Evolutionary conservation across 1,284 basidiomycete genomes (phyloP), one percentile per base, ranked within the genome.

Genomic region (Fomes fomentarius): DNA sequence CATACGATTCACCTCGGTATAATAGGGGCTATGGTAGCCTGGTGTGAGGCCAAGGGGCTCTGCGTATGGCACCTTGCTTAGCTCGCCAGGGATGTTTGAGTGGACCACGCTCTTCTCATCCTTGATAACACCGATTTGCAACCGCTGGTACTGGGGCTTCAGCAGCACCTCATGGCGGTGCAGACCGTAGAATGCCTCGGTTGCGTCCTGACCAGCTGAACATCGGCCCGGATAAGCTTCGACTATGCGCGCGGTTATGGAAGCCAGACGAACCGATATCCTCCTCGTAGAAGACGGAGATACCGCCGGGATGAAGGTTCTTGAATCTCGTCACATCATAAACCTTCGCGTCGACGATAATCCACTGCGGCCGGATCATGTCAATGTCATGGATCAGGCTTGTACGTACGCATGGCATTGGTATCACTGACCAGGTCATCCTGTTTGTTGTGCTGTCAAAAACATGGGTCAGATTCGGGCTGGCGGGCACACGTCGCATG

Each of bases 261-360:
- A 34, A 22, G 11, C 7, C 11, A 12, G 80, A 65, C 67, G 39
- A 46, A 71, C 71, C 87, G 45, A 94, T 81, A 60, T 92, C 88
- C 28, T 79, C 75, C 58, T 90, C 87, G 17, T 87, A 69, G 21
- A 96, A 77, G 11, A 93, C 92, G 10, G 83, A 81, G 0, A 80
- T 67, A n/a, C 94, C 93, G 43, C 94, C 93, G 0, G 94, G 94
- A 67, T 96, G 94, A 63, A 94, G 77, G 43, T 75, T 78, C 52
- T 81, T 83, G 71, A 96, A 96, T 63, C 84, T 87, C 53, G 85
- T 83, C 25, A 94, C 75, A 70, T 93, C 86, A 69, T 88, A 94
- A 26, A 95, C 91, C 66, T 87, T 89, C 37, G 85, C 79, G 68
- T 95, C 92, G 60, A 96, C 80, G 57, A 94, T 82, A 58, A 94